phyloP scores from a whole-genome alignment of 2,329 filamentous ascomycete species.

The Rutstroemia sp. region DNA sequence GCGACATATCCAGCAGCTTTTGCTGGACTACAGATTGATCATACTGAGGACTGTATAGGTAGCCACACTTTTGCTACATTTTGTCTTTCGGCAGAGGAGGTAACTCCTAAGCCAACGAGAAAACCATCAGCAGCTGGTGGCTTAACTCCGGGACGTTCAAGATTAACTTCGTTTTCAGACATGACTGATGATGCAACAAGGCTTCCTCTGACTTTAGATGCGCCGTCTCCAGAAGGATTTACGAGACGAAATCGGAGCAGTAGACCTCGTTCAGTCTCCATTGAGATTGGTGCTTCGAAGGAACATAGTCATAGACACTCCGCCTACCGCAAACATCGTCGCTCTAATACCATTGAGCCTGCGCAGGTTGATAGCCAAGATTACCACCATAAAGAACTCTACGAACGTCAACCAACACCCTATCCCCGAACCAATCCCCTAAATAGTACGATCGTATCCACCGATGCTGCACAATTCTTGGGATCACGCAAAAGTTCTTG shows the following conservation, averaged over 20 bases:
- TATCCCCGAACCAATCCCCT: constrained; percentile 12
- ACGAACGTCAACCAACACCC: constrained; percentile 12
- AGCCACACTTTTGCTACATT: not conserved
- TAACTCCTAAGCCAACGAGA: not conserved
- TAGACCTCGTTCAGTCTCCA: constrained; percentile 4
- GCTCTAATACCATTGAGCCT: constrained; percentile 8
- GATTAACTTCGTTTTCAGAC: not conserved
- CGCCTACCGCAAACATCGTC: not conserved
- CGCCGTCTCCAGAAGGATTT: too few species aligned
- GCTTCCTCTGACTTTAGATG: not conserved
- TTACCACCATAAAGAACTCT: constrained; percentile 1
- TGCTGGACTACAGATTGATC: constrained; percentile 4
- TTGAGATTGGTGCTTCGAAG: not conserved
- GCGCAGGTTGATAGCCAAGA: constrained; percentile 2
- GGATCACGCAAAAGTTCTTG: not conserved
- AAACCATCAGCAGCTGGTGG: not conserved
- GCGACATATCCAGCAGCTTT: constrained; percentile 1
- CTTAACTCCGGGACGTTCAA: not conserved
- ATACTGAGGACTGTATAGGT: constrained; percentile 2
- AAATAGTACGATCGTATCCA: not conserved
- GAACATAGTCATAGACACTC: not conserved
- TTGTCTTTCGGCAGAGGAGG: not conserved
- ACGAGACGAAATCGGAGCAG: not conserved
- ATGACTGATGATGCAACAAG: not conserved
- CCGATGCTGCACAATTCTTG: not conserved